These are phyloP conservation scores for Vigna reflexopilosa DNA, from an alignment of 306 rosid genomes.

Conservation along the genomic window DNA sequence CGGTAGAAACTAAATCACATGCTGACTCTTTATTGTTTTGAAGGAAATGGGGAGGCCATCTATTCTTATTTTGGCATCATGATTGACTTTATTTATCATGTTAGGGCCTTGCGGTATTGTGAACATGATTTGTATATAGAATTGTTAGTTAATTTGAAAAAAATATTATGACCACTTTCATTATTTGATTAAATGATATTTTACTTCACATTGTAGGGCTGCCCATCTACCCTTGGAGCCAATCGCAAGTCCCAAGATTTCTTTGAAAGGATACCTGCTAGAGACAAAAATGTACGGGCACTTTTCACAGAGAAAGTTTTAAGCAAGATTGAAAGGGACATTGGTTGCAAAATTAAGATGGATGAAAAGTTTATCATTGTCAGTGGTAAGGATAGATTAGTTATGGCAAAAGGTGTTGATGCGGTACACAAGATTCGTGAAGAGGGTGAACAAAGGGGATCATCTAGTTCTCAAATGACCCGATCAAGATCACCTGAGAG, in stretches of 20 bases:
- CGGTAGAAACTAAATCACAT: background rate
- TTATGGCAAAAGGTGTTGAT: slow-evolving; percentile 90
- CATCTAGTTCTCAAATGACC: slow-evolving; percentile 70
- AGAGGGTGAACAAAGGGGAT: slow-evolving; percentile 74
- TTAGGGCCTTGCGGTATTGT: background rate
- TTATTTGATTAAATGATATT: slow-evolving; percentile 38
- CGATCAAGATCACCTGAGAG: slow-evolving; percentile 92
- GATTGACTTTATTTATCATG: background rate
- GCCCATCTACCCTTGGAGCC: slow-evolving; percentile 98
- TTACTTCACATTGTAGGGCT: slow-evolving; percentile 67
- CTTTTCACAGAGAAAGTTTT: slow-evolving; percentile 82
- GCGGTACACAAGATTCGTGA: slow-evolving; percentile 91
- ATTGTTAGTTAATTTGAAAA: slow-evolving; percentile 1
- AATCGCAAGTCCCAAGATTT: slow-evolving; percentile 95
- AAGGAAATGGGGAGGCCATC: background rate
- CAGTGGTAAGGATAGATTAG: slow-evolving; percentile 87
- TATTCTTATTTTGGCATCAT: background rate
- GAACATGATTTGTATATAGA: background rate
- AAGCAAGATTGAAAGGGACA: slow-evolving; percentile 83
- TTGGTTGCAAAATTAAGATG: slow-evolving; percentile 94
- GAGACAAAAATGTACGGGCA: slow-evolving; percentile 78
- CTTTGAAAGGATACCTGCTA: slow-evolving; percentile 94
- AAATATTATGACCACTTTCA: background rate
- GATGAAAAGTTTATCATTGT: slow-evolving; percentile 93
- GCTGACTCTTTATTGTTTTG: background rate